These are phyloP conservation scores for Rhizopus microsporus DNA, from an alignment of 371 early-diverging fungal genomes.

Conservation along the genomic window DNA sequence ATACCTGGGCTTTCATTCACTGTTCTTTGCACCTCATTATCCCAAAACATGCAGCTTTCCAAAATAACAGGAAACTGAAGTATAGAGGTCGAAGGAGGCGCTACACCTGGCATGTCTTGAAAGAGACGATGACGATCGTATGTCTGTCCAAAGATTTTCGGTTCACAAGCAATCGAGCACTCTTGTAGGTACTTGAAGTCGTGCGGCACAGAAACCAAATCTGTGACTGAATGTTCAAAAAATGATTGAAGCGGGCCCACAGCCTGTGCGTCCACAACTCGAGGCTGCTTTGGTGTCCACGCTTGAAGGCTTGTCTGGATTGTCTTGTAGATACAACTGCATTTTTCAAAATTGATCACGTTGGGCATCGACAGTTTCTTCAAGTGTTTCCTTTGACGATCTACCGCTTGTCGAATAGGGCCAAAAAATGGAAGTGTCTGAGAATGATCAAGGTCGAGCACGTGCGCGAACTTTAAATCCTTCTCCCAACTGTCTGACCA, in stretches of 20 bases:
- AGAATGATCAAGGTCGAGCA: constrained; percentile 5
- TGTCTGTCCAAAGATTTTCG: constrained; percentile 55
- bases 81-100: constrained; percentile 34
- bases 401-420: constrained; percentile 39
- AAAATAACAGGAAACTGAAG: constrained; percentile 50
- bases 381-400: constrained; percentile 34
- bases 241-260: constrained; percentile 44
- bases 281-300: constrained; percentile 15
- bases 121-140: constrained; percentile 24
- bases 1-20: neutral
- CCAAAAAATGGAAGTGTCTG: constrained; percentile 43
- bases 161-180: constrained; percentile 61
- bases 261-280: constrained; percentile 4
- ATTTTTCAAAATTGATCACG: constrained; percentile 47
- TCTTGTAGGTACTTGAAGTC: constrained; percentile 51
- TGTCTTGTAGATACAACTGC: constrained; percentile 38
- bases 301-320: constrained; percentile 29
- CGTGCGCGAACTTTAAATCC: constrained; percentile 5
- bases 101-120: constrained; percentile 6
- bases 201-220: constrained; percentile 44
- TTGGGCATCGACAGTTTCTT: constrained; percentile 12
- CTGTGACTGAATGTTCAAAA: constrained; percentile 43
- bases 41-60: constrained; percentile 43
- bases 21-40: constrained; percentile 1
- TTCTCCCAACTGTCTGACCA: constrained; percentile 36